Percentiles rank a stretch among this genome's conserved stretches.
These are phyloP conservation scores for Suhomyces choctaworum DNA, from an alignment of 1,139 yeast genomes.

Conservation along the genomic window DNA sequence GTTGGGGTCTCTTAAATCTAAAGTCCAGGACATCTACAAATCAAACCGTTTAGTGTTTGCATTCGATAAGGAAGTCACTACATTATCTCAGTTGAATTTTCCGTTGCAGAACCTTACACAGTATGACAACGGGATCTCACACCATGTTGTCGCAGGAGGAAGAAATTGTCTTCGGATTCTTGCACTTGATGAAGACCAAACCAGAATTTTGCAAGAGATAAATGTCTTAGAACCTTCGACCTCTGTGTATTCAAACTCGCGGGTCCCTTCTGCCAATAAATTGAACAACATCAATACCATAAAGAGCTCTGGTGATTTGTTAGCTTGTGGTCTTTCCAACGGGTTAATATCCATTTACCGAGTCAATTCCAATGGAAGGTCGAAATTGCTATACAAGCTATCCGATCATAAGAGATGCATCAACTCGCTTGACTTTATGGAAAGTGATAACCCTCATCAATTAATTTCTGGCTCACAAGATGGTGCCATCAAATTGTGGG, in stretches of 20 bases:
- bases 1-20: constrained; percentile 12
- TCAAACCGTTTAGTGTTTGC: constrained; percentile 22
- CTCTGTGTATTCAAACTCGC: constrained; percentile 48
- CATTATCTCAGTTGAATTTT: constrained; percentile 39
- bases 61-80: constrained; percentile 34
- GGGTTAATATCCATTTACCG: constrained; percentile 40
- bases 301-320: constrained; percentile 34
- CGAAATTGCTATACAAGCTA: constrained; percentile 46
- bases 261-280: constrained; percentile 32
- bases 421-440: constrained; percentile 69
- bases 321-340: constrained; percentile 47
- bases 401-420: constrained; percentile 80
- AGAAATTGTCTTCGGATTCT: constrained; percentile 55
- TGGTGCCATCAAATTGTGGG: constrained; percentile 88
- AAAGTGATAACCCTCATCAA: constrained; percentile 52
- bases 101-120: constrained; percentile 17
- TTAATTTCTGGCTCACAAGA: constrained; percentile 89
- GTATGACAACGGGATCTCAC: constrained; percentile 17
- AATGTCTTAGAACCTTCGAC: constrained; percentile 44
- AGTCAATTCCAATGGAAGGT: constrained; percentile 36
- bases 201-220: constrained; percentile 38
- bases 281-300: constrained; percentile 45
- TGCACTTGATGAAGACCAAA: constrained; percentile 43
- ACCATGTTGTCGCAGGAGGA: constrained; percentile 57
- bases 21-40: constrained; percentile 8